phyloP scores from a whole-genome alignment of 2,329 filamentous ascomycete genomes.

The Ploettnerulaceae sp. region DNA sequence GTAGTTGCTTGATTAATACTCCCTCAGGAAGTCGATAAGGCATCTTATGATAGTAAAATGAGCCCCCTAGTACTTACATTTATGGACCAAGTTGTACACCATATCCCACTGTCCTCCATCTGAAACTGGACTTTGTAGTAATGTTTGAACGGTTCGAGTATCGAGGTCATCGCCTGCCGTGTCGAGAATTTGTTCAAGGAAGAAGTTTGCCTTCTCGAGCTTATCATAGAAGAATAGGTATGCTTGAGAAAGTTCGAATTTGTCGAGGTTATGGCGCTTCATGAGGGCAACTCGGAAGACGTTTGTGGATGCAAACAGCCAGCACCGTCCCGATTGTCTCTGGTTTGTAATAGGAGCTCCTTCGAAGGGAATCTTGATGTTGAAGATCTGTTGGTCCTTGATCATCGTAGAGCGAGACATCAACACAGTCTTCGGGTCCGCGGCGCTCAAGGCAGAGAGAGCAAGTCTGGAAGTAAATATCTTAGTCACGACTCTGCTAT shows the following conservation, averaged over 20 bases:
- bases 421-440: slow-evolving; percentile 62
- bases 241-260: slow-evolving; percentile 81
- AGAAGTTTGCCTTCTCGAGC: slow-evolving; percentile 86
- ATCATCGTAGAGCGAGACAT: slow-evolving; percentile 58
- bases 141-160: slow-evolving; percentile 63
- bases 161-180: slow-evolving; percentile 68
- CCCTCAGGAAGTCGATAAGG: too few species aligned
- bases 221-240: slow-evolving; percentile 95
- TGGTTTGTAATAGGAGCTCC: slow-evolving; percentile 83
- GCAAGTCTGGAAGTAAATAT: slow-evolving; percentile 64
- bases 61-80: too few species aligned
- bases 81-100: slow-evolving; percentile 78
- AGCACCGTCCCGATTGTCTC: slow-evolving; percentile 75
- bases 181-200: slow-evolving; percentile 77
- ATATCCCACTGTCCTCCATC: slow-evolving; percentile 93
- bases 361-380: slow-evolving; percentile 75
- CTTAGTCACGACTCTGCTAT: not conserved
- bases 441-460: slow-evolving; percentile 64
- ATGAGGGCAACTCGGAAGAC: slow-evolving; percentile 85
- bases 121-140: slow-evolving; percentile 63
- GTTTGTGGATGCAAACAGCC: slow-evolving; percentile 90
- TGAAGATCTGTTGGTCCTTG: slow-evolving; percentile 75
- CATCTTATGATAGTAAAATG: too few species aligned
- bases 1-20: too few species aligned
- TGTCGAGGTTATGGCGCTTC: slow-evolving; percentile 71